phyloP scores from a whole-genome alignment of 371 early-diverging fungal genomes.

The Conidiobolus incongruus region DNA sequence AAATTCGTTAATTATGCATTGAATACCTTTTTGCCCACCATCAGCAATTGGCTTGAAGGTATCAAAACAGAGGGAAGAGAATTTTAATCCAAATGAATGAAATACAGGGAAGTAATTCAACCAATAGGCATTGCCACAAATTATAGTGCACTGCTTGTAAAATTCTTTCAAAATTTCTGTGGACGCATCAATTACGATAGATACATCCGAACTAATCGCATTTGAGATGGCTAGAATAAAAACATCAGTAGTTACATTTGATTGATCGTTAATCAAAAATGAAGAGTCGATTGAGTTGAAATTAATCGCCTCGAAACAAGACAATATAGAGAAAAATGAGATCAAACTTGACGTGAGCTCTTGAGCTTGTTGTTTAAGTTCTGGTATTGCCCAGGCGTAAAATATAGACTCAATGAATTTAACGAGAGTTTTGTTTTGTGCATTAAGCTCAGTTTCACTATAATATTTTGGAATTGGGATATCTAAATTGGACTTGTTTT shows the following conservation, averaged over 20 bases:
- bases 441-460: too few relatives aligned
- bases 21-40: slow-evolving; percentile 80
- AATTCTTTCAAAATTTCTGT: background rate
- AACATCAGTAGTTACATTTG: too few relatives aligned
- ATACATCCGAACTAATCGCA: too few relatives aligned
- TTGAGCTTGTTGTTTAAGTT: slow-evolving; percentile 8
- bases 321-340: slow-evolving; percentile 22
- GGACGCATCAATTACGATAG: background rate
- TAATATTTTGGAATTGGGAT: too few relatives aligned
- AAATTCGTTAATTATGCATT: slow-evolving; percentile 55
- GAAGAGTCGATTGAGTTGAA: too few relatives aligned
- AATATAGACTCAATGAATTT: too few relatives aligned
- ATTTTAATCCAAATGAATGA: slow-evolving; percentile 47
- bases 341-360: slow-evolving; percentile 32
- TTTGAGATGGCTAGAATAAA: too few relatives aligned
- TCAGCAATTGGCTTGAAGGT: slow-evolving; percentile 63
- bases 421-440: too few relatives aligned
- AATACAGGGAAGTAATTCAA: slow-evolving; percentile 22
- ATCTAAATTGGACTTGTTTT: too few relatives aligned
- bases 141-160: background rate
- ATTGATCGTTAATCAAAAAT: too few relatives aligned
- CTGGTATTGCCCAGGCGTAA: too few relatives aligned
- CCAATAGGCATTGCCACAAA: background rate
- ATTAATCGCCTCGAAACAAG: too few relatives aligned
- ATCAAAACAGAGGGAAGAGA: slow-evolving; percentile 67